These are phyloP conservation scores for Blepharisma japonicum DNA, from an alignment of 73 alveolate species.

Conservation along the genomic window DNA sequence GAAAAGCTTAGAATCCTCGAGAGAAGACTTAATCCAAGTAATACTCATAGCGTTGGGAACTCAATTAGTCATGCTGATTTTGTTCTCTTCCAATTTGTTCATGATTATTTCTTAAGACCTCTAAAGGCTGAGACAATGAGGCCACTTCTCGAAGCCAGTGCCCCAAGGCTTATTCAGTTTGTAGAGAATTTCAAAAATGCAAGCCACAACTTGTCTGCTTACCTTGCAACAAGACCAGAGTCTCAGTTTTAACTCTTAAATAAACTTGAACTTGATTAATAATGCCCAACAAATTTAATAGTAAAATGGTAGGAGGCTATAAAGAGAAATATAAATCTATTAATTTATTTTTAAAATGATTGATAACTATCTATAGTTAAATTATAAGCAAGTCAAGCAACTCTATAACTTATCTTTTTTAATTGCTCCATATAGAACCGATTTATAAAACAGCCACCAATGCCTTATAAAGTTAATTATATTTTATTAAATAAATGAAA, in stretches of 20 bases:
- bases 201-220: background rate
- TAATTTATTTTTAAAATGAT: too few species aligned
- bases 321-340: too few species aligned
- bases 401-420: too few species aligned
- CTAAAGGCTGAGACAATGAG: background rate
- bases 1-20: background rate
- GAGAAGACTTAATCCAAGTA: background rate
- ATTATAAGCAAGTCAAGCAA: too few species aligned
- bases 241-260: background rate
- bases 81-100: background rate
- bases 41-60: background rate
- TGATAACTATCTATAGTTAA: too few species aligned
- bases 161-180: slow-evolving; percentile 8
- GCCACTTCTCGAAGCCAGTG: slow-evolving; percentile 5
- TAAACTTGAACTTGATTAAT: too few species aligned
- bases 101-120: background rate
- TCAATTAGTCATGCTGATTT: slow-evolving; percentile 11
- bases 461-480: too few species aligned
- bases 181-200: background rate
- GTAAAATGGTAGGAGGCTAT: too few species aligned
- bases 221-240: background rate
- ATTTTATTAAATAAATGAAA: too few species aligned
- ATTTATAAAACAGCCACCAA: too few species aligned
- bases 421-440: too few species aligned
- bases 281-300: too few species aligned